Evolutionary conservation across 371 early-diverging fungal species (phyloP).

Genomic region (Phascolomyces articulosus): DNA sequence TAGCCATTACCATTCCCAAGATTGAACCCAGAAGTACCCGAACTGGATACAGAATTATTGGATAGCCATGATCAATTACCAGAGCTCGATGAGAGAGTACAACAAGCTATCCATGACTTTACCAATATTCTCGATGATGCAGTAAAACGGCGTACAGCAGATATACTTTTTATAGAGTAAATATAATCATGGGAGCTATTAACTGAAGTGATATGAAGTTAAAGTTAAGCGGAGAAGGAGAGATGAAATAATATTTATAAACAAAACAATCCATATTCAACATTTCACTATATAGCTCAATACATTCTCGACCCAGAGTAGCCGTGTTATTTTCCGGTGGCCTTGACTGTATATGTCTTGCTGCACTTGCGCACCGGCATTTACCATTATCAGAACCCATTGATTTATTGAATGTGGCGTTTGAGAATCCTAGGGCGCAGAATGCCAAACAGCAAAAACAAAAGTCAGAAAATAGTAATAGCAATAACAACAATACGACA

Average conservation of each 20-base stretch:
- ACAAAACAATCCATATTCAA: neutral
- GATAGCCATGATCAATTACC: conserved; percentile 26
- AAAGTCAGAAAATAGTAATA: neutral
- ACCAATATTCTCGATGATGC: conserved; percentile 50
- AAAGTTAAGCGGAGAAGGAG: neutral
- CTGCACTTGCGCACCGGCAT: conserved; percentile 73
- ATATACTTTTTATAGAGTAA: conserved; percentile 46
- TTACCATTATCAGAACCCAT: conserved; percentile 77
- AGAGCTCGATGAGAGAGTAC: conserved; percentile 22
- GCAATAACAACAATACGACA: conserved; percentile 6
- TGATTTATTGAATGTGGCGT: conserved; percentile 95
- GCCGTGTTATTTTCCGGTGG: conserved; percentile 95
- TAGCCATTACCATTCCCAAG: conserved; percentile 51
- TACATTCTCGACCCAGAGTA: conserved; percentile 51
- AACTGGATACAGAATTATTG: conserved; percentile 1
- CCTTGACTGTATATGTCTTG: conserved; percentile 88
- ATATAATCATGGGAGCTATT: neutral
- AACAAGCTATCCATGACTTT: conserved; percentile 39
- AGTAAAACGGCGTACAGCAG: conserved; percentile 58
- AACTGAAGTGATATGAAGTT: neutral
- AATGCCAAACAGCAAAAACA: conserved; percentile 28
- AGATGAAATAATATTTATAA: neutral
- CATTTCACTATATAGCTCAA: neutral
- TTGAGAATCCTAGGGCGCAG: conserved; percentile 87
- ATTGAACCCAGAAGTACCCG: conserved; percentile 48